Conservation (phyloP, 108 stramenopile genomes). For the Licmophora abbreviata region DNA sequence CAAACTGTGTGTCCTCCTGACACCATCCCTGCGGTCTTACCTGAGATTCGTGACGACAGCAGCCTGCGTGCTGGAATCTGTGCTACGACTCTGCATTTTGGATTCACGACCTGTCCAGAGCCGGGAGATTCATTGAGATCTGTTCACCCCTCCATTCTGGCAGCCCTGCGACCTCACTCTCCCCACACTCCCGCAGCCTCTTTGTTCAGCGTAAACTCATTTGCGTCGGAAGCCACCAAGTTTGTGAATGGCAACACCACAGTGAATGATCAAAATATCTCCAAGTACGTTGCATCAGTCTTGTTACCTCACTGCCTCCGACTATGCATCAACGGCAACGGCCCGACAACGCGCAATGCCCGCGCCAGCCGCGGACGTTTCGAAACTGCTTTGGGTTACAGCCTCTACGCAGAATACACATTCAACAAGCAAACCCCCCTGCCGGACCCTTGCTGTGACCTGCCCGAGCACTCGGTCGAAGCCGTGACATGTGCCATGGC, state of each 20-base stretch:
- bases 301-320: conserved; percentile 75
- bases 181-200: conserved; percentile 5
- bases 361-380: conserved; percentile 46
- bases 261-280: conserved; percentile 7
- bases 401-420: conserved; percentile 33
- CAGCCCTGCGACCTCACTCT: no score
- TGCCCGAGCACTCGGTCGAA: conserved; percentile 60
- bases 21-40: conserved; percentile 9
- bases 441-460: conserved; percentile 63
- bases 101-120: no score
- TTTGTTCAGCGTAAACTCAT: conserved; percentile 10
- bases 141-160: no score
- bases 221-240: background rate
- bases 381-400: conserved; percentile 31
- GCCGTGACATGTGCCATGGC: conserved; percentile 54
- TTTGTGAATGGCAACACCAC: conserved; percentile 5
- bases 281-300: conserved; percentile 37
- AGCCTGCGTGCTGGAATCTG: conserved; percentile 52
- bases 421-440: conserved; percentile 34
- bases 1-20: background rate
- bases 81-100: conserved; percentile 36
- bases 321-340: conserved; percentile 53
- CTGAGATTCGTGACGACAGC: conserved; percentile 29
- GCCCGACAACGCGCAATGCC: conserved; percentile 16
- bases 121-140: no score